Evolutionary conservation across 306 rosid species (phyloP), one percentile per base, ranked within the genome.

Genomic region (Ormosia emarginata): DNA sequence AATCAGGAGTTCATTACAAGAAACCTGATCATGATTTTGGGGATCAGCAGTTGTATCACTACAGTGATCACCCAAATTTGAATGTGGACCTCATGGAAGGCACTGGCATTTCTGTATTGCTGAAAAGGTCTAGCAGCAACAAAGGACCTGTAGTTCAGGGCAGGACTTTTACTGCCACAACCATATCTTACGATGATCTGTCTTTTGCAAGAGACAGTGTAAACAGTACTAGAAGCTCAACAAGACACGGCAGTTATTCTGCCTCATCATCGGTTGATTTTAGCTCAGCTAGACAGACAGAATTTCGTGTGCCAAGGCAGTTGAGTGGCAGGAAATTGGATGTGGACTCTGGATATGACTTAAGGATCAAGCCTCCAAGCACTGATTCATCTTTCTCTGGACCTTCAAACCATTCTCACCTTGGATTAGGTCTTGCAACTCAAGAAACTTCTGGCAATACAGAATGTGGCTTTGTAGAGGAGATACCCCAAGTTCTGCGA

Each of bases 81-180:
- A 87, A 75, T 81, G 87, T 44, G 66, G 88, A 87, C 81, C 43
- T 86, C 76, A 78, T 87, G 36, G 97, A 91, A 84, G 93, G 97
- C 69, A 81, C 91, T 1, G 98, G 98, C 71, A 94, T 94, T 83
- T 94, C 98, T 70, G 86, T 92, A 82, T 84, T 94, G 81, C 85
- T 94, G 82, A 91, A 85, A 87, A 88, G 94, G 82, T 88, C 94
- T 79, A 89, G 89, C 92, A 94, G 93, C 83, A 85, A 58, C 85
- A 94, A 89, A 84, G 98, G 94, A 77, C 87, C 87, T 34, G 84
- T 91, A 71, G 71, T 93, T 78, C 96, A 77, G 79, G 89, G 94
- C 55, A 90, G 94, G 80, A 84, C 85, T 59, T 93, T 90, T 83
- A 86, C 93, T 13, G 94, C 97, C 65, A 47, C 89, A 56, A 83